A percentile compares a stretch with the other conserved stretches of the same genome.
Conservation (phyloP, 768 basidiomycete species). For the Auricularia sp. region DNA sequence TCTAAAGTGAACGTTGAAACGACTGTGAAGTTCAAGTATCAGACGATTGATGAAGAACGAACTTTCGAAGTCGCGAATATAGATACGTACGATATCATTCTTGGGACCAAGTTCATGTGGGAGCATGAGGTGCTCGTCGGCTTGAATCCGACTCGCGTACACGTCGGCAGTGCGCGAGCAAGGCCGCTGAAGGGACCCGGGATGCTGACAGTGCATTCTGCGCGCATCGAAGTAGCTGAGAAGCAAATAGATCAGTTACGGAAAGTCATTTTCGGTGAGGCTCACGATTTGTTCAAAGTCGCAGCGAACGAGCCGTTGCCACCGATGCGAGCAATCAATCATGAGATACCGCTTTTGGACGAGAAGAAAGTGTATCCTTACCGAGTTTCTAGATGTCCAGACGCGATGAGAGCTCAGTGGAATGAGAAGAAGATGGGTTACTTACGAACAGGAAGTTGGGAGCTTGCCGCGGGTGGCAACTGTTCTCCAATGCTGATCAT, state of each 20-base stretch:
- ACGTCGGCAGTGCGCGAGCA: no score
- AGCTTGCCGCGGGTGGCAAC: slow-evolving; percentile 2
- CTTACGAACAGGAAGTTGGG: slow-evolving; percentile 7
- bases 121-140: no score
- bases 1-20: neutral
- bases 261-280: no score
- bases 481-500: slow-evolving; percentile 9
- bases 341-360: slow-evolving; percentile 30
- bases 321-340: slow-evolving; percentile 30
- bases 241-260: no score
- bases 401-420: slow-evolving; percentile 21
- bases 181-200: no score
- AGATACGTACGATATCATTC: no score
- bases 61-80: no score
- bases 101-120: no score
- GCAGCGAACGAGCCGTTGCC: slow-evolving; percentile 20
- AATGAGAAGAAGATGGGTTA: slow-evolving; percentile 17
- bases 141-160: no score
- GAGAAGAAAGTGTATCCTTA: no score
- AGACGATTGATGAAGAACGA: neutral
- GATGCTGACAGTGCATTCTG: no score
- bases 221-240: no score
- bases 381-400: slow-evolving; percentile 22
- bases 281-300: slow-evolving; percentile 5
- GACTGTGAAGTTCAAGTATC: neutral